Evolutionary conservation across 352 stramenopile genomes (phyloP).

Genomic region (Saprolegnia parasitica): DNA sequence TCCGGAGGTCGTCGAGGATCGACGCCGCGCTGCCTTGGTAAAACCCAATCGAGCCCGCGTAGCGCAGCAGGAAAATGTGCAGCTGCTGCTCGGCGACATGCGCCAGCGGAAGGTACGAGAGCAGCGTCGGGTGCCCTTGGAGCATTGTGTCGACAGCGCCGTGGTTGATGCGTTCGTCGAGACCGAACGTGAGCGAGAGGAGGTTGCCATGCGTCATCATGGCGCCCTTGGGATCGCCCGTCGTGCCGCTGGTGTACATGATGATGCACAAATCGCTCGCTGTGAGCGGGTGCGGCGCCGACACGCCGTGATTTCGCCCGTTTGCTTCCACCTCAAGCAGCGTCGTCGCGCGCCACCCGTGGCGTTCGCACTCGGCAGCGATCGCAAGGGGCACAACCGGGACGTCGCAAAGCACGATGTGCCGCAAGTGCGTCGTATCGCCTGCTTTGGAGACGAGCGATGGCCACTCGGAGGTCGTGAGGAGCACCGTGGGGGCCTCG

Average conservation of each 20-base stretch:
- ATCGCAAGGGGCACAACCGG: background rate
- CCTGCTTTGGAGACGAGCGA: conserved; percentile 49
- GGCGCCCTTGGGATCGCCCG: conserved; percentile 94
- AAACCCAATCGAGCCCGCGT: conserved; percentile 79
- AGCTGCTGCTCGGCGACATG: conserved; percentile 96
- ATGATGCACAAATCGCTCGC: conserved; percentile 22
- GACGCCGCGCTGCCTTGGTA: conserved; percentile 87
- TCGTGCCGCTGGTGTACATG: conserved; percentile 91
- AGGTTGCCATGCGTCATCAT: conserved; percentile 89
- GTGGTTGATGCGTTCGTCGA: conserved; percentile 38
- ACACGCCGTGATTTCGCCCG: conserved; percentile 32
- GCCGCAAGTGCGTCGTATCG: conserved; percentile 43
- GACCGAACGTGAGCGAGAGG: conserved; percentile 30
- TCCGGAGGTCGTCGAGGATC: conserved; percentile 91
- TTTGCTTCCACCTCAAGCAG: background rate
- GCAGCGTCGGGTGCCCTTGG: conserved; percentile 52
- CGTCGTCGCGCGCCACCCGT: background rate
- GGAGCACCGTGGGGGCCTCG: conserved; percentile 59
- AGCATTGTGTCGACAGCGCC: conserved; percentile 61
- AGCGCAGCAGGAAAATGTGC: conserved; percentile 73
- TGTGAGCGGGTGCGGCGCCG: conserved; percentile 22
- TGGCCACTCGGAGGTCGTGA: conserved; percentile 44
- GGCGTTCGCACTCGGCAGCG: background rate
- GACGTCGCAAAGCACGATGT: conserved; percentile 24
- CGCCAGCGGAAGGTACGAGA: conserved; percentile 94